Base-by-base conservation (phyloP, 176 grass and related monocot species). In the Cenchrus purpureus region DNA sequence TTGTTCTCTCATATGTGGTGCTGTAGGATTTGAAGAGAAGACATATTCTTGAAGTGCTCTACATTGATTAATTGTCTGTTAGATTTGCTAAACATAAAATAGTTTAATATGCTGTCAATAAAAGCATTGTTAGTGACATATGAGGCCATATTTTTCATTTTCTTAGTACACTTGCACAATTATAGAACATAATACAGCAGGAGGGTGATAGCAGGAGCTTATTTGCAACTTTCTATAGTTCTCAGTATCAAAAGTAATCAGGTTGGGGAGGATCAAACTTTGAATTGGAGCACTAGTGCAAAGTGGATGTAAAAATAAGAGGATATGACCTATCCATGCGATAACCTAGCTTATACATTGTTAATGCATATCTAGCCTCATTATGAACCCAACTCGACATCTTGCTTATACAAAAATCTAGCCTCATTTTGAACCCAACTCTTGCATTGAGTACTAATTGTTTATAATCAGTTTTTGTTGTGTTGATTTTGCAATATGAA, bases 311-410 rank as follows among this genome's bases (percentile, higher is more conserved):
- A 51, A 28, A 59, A 4, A 49, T 14, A 16, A 14, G 6, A 58
- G 10, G 34, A 57, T 66, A 34, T 12, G 45, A n/a, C 16, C 43
- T 34, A 15, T n/a, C 59, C 4, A 80, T 67, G 7, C 10, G 13
- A 74, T 86, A 60, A 7, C 12, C 17, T 81, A 68, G 25, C 43
- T 66, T 75, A 16, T 40, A 76, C 11, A 83, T 37, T 66, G 53
- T 42, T 57, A 76, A 29, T 76, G 45, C 34, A 46, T 28, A 45
- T 17, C 75, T 1, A 46, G 12, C 19, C 50, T 59, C 10, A 59
- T 25, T 63, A 2, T 22, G 22, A 74, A 63, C 25, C 57, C 15
- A 63, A 52, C 16, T 60, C 2, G 8, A 68, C 32, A 68, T 70
- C 28, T 25, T 25, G 25, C 25, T 25, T 25, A 25, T 25, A 25